Percentiles rank a stretch among this genome's conserved stretches.
phyloP scores from a whole-genome alignment of 495 filamentous ascomycete genomes.

The Delitschia confertaspora region DNA sequence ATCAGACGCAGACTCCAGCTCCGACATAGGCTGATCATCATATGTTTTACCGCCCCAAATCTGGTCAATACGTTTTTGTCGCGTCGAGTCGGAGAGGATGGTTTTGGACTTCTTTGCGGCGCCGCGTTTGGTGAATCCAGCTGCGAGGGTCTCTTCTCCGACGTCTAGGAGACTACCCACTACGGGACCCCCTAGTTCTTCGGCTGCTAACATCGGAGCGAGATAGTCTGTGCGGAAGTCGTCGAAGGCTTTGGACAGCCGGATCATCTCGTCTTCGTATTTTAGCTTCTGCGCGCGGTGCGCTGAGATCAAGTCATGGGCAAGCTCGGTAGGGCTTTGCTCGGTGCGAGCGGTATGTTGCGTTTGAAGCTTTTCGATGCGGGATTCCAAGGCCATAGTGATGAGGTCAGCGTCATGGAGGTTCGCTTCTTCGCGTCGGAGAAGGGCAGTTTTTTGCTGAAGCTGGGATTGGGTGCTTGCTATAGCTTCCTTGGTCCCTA shows the following conservation, averaged over 20 bases:
- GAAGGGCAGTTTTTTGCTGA: constrained; percentile 42
- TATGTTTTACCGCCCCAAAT: constrained; percentile 49
- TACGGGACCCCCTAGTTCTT: constrained; percentile 77
- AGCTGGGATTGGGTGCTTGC: constrained; percentile 46
- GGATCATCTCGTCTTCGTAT: constrained; percentile 48
- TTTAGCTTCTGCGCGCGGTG: constrained; percentile 48
- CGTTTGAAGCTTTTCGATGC: constrained; percentile 49
- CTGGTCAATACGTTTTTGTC: constrained; percentile 65
- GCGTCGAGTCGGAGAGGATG: constrained; percentile 38
- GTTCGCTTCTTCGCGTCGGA: constrained; percentile 52
- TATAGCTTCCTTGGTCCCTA: constrained; percentile 53
- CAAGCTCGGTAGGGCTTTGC: constrained; percentile 51
- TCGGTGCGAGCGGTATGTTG: constrained; percentile 45
- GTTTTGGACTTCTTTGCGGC: constrained; percentile 49
- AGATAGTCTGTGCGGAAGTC: constrained; percentile 67
- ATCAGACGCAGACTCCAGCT: constrained; percentile 53
- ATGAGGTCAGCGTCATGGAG: constrained; percentile 52
- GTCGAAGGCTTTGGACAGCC: constrained; percentile 53
- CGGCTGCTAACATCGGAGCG: constrained; percentile 72
- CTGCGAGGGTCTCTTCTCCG: constrained; percentile 49
- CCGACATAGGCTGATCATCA: constrained; percentile 41
- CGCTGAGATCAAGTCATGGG: constrained; percentile 48
- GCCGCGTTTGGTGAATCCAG: constrained; percentile 64
- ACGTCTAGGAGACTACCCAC: constrained; percentile 66
- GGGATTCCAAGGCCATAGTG: constrained; percentile 45